A percentile compares a stretch with the other conserved stretches of the same genome.
phyloP scores from a whole-genome alignment of 2,329 filamentous ascomycete species.

The Aureobasidium sp. region DNA sequence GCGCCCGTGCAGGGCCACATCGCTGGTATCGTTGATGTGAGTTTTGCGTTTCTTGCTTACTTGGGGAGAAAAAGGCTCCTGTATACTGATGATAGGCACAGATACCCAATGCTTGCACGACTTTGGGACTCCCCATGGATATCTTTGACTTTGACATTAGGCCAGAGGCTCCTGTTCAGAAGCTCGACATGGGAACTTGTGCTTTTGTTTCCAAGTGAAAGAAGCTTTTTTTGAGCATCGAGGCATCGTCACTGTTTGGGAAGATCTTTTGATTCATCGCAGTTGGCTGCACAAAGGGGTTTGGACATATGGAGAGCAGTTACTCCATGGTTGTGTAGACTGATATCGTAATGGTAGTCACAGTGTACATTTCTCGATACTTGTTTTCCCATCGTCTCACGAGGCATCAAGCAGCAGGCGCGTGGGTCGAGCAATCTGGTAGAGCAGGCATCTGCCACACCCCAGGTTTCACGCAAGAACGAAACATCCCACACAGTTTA shows the following conservation, averaged over 20 bases:
- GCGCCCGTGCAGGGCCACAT: conserved; percentile 83
- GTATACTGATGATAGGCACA: conserved; percentile 15
- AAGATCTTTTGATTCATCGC: not conserved
- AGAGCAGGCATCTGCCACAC: not conserved
- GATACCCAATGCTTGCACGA: conserved; percentile 85
- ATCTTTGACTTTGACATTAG: conserved; percentile 92
- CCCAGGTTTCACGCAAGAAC: not conserved
- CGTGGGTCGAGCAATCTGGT: not conserved
- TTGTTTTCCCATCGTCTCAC: no score
- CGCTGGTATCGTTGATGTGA: conserved; percentile 69
- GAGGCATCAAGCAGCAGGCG: not conserved
- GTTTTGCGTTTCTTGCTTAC: conserved; percentile 18
- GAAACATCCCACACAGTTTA: not conserved
- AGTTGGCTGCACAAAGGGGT: not conserved
- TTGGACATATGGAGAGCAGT: not conserved
- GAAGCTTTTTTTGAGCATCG: not conserved
- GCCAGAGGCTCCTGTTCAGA: conserved; percentile 51
- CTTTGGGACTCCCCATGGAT: conserved; percentile 79
- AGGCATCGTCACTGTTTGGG: not conserved
- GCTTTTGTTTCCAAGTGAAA: conserved; percentile 45
- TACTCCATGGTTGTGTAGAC: not conserved
- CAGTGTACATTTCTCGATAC: not conserved
- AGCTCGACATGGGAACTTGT: conserved; percentile 61
- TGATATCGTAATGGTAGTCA: not conserved
- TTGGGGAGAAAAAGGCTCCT: not conserved